Evolutionary conservation across 352 stramenopile genomes (phyloP).

Genomic region (Pythium pyrilobum): DNA sequence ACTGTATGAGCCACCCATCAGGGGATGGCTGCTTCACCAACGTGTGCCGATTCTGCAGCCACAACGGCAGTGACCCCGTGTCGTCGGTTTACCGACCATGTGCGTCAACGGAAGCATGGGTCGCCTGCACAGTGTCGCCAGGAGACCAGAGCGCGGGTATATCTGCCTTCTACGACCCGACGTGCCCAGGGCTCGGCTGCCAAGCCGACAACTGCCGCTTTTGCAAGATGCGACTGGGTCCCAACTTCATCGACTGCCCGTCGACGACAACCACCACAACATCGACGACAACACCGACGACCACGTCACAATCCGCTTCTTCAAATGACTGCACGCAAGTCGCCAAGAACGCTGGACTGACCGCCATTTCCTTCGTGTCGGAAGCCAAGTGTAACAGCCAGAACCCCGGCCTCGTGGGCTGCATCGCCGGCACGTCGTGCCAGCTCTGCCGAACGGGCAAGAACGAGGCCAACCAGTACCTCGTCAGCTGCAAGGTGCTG

Average conservation of each 20-base stretch:
- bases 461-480: constrained; percentile 49
- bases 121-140: constrained; percentile 15
- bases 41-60: constrained; percentile 20
- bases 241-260: constrained; percentile 22
- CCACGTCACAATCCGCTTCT: constrained; percentile 17
- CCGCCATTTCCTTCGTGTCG: constrained; percentile 34
- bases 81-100: too few relatives aligned
- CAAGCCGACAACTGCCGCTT: constrained; percentile 27
- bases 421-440: constrained; percentile 36
- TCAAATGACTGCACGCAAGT: constrained; percentile 20
- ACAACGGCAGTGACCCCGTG: neutral
- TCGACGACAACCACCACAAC: constrained; percentile 8
- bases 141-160: constrained; percentile 31
- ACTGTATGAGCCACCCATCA: neutral
- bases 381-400: constrained; percentile 33
- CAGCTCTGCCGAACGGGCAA: constrained; percentile 53
- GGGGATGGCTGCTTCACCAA: constrained; percentile 19
- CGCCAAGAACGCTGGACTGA: constrained; percentile 26
- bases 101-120: neutral
- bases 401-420: constrained; percentile 30
- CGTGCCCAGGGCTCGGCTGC: constrained; percentile 29
- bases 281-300: constrained; percentile 3
- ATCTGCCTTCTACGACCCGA: constrained; percentile 28
- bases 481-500: constrained; percentile 52
- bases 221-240: constrained; percentile 29